phyloP scores from a whole-genome alignment of 306 rosid genomes.

The Quercus ilex region DNA sequence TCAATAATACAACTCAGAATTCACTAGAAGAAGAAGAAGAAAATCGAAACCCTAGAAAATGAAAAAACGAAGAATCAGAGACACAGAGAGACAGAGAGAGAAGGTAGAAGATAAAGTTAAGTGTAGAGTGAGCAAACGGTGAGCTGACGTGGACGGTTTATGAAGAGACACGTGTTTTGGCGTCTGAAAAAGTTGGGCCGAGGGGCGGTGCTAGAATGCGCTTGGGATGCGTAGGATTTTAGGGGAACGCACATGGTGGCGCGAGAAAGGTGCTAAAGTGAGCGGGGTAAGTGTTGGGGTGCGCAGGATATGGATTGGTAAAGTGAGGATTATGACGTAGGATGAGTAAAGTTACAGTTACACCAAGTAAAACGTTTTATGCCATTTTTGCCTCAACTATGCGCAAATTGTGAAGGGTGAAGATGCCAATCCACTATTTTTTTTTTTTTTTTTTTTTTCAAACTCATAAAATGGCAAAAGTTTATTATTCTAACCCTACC shows the following conservation, averaged over 20 bases:
- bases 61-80: background rate
- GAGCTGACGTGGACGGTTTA: conserved; percentile 39
- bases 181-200: conserved; percentile 25
- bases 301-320: conserved; percentile 12
- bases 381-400: no score
- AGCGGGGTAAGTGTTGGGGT: background rate
- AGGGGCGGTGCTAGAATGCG: conserved; percentile 46
- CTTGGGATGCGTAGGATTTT: conserved; percentile 23
- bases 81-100: conserved; percentile 4
- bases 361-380: no score
- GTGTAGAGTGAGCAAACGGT: conserved; percentile 15
- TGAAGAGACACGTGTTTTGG: conserved; percentile 47
- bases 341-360: no score
- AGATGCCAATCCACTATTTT: no score
- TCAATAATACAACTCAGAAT: conserved; percentile 11
- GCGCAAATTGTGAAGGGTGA: no score
- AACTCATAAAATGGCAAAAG: no score
- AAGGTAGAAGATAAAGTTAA: conserved; percentile 7
- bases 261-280: background rate
- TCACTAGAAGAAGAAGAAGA: conserved; percentile 2
- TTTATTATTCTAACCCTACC: no score
- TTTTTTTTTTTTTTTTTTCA: no score
- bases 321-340: no score
- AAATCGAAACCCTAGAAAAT: conserved; percentile 31
- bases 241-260: background rate